phyloP scores from a whole-genome alignment of 176 grass and related monocot species.

The Ensete ventricosum region DNA sequence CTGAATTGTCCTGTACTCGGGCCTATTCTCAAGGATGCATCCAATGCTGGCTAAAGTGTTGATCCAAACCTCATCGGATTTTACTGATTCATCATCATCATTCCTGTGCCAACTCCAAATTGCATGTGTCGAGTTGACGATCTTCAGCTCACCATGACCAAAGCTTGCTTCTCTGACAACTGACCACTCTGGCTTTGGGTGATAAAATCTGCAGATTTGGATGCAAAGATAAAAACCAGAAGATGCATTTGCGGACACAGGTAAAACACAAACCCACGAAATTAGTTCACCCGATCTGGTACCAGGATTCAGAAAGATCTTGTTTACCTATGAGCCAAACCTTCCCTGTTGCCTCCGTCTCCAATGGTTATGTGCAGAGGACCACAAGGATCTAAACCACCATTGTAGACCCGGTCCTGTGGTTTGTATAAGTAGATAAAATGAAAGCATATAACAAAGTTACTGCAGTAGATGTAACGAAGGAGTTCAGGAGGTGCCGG shows the following conservation, averaged over 20 bases:
- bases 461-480: background rate
- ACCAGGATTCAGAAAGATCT: background rate
- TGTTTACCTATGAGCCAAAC: constrained; percentile 64
- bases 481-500: background rate
- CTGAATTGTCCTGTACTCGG: constrained; percentile 52
- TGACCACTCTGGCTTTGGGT: constrained; percentile 73
- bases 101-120: constrained; percentile 91
- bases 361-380: constrained; percentile 88
- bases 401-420: constrained; percentile 59
- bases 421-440: background rate
- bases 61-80: constrained; percentile 80
- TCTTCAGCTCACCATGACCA: constrained; percentile 73
- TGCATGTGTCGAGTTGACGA: constrained; percentile 60
- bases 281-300: too few species aligned
- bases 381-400: constrained; percentile 54
- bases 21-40: constrained; percentile 32
- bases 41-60: constrained; percentile 43
- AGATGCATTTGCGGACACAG: background rate
- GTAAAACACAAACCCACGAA: background rate
- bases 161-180: constrained; percentile 93
- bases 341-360: constrained; percentile 91
- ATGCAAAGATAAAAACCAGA: background rate
- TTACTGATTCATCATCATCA: constrained; percentile 58
- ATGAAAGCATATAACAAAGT: background rate
- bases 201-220: constrained; percentile 32